Evolutionary conservation across 1,284 basidiomycete genomes (phyloP).

Genomic region (Inonotus hispidus): DNA sequence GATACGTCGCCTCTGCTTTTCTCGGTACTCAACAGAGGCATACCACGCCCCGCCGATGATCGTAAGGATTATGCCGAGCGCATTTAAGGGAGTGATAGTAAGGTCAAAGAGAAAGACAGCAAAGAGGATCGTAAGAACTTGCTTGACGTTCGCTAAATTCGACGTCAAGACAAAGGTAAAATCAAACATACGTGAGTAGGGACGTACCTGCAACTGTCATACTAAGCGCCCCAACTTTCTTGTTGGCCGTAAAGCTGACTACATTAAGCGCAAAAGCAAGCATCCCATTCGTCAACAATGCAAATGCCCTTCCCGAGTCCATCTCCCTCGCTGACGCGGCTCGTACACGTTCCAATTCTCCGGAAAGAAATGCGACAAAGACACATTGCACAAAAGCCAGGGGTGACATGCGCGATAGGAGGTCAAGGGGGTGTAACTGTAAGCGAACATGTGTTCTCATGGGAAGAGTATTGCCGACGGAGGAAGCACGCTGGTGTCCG

Average conservation of each 20-base stretch:
- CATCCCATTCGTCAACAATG: slow-evolving; percentile 70
- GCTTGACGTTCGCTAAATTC: slow-evolving; percentile 79
- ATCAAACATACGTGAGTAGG: neutral
- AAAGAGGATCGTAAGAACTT: slow-evolving; percentile 86
- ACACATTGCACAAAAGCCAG: slow-evolving; percentile 86
- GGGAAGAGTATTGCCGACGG: slow-evolving; percentile 16
- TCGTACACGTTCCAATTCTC: slow-evolving; percentile 68
- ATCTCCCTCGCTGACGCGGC: slow-evolving; percentile 47
- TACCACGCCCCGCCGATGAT: slow-evolving; percentile 83
- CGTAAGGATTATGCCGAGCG: slow-evolving; percentile 76
- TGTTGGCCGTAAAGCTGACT: slow-evolving; percentile 89
- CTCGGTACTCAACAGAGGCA: slow-evolving; percentile 65
- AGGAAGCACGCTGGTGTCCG: slow-evolving; percentile 23
- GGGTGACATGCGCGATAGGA: slow-evolving; percentile 80
- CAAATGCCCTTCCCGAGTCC: slow-evolving; percentile 43
- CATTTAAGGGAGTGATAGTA: slow-evolving; percentile 73
- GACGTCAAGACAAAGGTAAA: neutral
- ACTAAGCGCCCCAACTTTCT: slow-evolving; percentile 77
- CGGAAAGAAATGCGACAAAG: slow-evolving; percentile 66
- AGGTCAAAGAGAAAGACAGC: slow-evolving; percentile 83
- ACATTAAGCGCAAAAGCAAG: slow-evolving; percentile 91
- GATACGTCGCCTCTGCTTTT: slow-evolving; percentile 34
- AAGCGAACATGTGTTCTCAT: slow-evolving; percentile 40
- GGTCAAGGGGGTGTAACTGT: slow-evolving; percentile 77
- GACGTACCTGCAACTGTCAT: slow-evolving; percentile 82